Conservation (phyloP, 768 basidiomycete species). For the Psilocybe cyanescens region DNA sequence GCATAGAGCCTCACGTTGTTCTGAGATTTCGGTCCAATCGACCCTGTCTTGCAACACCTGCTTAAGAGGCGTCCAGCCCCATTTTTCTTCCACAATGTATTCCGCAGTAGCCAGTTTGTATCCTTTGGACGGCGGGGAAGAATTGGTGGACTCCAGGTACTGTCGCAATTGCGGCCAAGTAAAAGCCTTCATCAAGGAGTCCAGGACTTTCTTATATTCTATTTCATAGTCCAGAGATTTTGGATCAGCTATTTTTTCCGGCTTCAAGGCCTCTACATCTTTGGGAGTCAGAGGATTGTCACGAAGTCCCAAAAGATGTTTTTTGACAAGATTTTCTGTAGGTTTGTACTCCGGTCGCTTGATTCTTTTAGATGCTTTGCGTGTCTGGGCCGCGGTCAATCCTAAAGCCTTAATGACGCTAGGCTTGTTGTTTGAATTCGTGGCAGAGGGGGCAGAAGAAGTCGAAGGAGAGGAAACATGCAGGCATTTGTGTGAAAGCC, state of each 20-base stretch:
- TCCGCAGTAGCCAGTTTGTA: too few species aligned
- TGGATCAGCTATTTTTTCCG: slow-evolving; percentile 4
- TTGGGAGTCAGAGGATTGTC: slow-evolving; percentile 34
- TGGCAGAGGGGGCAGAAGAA: neutral
- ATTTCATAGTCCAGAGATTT: too few species aligned
- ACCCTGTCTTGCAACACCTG: too few species aligned
- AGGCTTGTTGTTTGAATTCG: neutral
- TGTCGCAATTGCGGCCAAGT: slow-evolving; percentile 60
- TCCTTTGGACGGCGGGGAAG: too few species aligned
- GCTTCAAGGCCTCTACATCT: slow-evolving; percentile 64
- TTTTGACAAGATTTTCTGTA: neutral
- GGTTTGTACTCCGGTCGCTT: neutral
- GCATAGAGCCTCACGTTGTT: too few species aligned
- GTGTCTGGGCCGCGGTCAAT: slow-evolving; percentile 2
- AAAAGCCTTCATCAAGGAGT: slow-evolving; percentile 63
- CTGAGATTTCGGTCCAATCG: too few species aligned
- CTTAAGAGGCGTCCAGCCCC: too few species aligned
- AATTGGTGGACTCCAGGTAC: slow-evolving; percentile 46
- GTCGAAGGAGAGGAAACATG: neutral
- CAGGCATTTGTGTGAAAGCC: slow-evolving; percentile 1
- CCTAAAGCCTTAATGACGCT: neutral
- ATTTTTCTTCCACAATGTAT: too few species aligned
- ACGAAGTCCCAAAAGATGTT: neutral
- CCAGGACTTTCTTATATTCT: slow-evolving; percentile 36
- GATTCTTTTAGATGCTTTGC: neutral